Evolutionary conservation across 495 filamentous ascomycete species (phyloP).

Genomic region (Neurospora sp.): DNA sequence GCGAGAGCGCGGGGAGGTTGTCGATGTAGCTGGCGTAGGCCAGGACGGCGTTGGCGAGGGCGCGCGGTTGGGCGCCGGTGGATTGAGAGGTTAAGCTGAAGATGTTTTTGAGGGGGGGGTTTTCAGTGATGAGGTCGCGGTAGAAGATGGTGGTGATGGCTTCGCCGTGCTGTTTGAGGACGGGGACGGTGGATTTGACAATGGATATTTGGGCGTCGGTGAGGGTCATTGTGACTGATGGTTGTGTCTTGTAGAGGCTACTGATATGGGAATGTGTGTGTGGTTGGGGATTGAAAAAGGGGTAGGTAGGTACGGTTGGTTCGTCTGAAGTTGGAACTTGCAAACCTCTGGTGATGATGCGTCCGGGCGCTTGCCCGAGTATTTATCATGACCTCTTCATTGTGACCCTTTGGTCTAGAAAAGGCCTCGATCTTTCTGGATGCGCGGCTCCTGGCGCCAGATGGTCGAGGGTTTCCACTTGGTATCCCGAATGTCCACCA

Average conservation of each 20-base stretch:
- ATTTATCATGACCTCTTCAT: slow-evolving; percentile 1
- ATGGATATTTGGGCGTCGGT: slow-evolving; percentile 36
- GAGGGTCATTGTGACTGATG: slow-evolving; percentile 15
- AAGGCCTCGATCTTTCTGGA: background rate
- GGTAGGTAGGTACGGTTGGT: background rate
- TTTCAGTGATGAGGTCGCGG: slow-evolving; percentile 49
- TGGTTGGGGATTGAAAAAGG: background rate
- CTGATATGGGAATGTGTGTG: background rate
- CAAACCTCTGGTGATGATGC: background rate
- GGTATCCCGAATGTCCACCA: background rate
- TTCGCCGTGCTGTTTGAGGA: slow-evolving; percentile 54
- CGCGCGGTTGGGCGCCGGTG: slow-evolving; percentile 53
- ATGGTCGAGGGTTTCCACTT: background rate
- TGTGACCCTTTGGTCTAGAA: background rate
- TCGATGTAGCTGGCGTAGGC: slow-evolving; percentile 66
- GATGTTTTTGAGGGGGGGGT: slow-evolving; percentile 51
- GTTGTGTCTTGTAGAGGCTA: background rate
- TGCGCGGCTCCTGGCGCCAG: background rate
- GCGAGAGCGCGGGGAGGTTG: slow-evolving; percentile 48
- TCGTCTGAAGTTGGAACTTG: background rate
- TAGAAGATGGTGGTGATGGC: slow-evolving; percentile 63
- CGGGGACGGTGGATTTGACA: slow-evolving; percentile 50
- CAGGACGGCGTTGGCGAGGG: slow-evolving; percentile 56
- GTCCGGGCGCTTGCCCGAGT: background rate
- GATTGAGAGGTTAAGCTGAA: slow-evolving; percentile 60